Percentiles rank a stretch among this genome's conserved stretches.
Conservation (phyloP, 2,329 filamentous ascomycete genomes). For the Aspergillus caelatus region DNA sequence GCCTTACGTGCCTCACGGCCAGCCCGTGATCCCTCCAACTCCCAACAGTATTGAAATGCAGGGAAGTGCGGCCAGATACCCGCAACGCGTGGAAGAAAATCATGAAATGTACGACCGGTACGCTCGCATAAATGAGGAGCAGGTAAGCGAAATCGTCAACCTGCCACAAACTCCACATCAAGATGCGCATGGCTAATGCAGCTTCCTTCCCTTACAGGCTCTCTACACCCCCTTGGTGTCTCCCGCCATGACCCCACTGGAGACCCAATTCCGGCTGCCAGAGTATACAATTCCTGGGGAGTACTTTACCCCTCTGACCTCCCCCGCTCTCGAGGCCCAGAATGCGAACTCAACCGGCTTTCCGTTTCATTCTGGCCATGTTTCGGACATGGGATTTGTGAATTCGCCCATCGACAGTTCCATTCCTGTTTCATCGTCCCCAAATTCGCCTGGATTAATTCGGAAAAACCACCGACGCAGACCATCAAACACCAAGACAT, state of each 20-base stretch:
- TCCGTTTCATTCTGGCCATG: slow-evolving; percentile 37
- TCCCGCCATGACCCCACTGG: slow-evolving; percentile 54
- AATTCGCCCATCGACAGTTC: slow-evolving; percentile 46
- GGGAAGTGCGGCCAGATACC: slow-evolving; percentile 44
- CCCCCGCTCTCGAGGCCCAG: slow-evolving; percentile 54
- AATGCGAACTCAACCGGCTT: slow-evolving; percentile 39
- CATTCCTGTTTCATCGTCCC: slow-evolving; percentile 33
- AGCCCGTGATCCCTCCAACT: slow-evolving; percentile 48
- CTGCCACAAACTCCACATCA: neutral
- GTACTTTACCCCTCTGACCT: slow-evolving; percentile 54
- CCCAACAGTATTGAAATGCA: slow-evolving; percentile 54
- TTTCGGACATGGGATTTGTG: slow-evolving; percentile 44
- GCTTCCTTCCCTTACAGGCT: slow-evolving; percentile 35
- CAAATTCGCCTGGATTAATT: slow-evolving; percentile 36
- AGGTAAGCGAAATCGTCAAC: slow-evolving; percentile 33
- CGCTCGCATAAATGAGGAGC: slow-evolving; percentile 46
- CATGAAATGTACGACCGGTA: slow-evolving; percentile 50
- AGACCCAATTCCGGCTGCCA: slow-evolving; percentile 49
- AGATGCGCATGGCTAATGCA: slow-evolving; percentile 21
- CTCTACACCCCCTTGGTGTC: slow-evolving; percentile 54
- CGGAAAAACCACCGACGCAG: slow-evolving; percentile 44
- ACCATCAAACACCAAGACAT: slow-evolving; percentile 36
- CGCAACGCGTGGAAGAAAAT: slow-evolving; percentile 42
- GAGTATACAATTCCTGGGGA: slow-evolving; percentile 53
- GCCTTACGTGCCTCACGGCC: slow-evolving; percentile 34